A percentile compares a stretch with the other conserved stretches of the same genome.
These are phyloP conservation scores for Citrus unshiu DNA, from an alignment of 345 rosid genomes.

Conservation along the genomic window DNA sequence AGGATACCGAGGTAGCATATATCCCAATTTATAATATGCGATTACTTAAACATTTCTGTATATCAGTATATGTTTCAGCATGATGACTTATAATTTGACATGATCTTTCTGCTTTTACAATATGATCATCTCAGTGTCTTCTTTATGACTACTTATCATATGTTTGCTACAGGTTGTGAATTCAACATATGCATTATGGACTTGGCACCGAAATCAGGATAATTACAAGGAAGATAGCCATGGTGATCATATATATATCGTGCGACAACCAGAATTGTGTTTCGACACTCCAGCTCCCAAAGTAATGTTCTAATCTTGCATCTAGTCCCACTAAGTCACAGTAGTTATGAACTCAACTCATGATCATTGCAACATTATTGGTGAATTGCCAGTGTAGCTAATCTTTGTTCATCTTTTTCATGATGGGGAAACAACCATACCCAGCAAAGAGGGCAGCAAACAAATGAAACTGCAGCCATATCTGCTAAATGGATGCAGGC, in stretches of 20 bases:
- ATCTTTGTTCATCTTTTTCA: background rate
- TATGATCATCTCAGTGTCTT: too few species aligned
- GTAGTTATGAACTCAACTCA: background rate
- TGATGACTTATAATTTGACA: too few species aligned
- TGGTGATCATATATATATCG: slow-evolving; percentile 75
- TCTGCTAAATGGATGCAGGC: slow-evolving; percentile 12
- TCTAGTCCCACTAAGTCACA: background rate
- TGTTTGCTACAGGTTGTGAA: slow-evolving; percentile 52
- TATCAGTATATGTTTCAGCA: background rate
- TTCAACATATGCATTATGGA: slow-evolving; percentile 78
- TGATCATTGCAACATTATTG: background rate
- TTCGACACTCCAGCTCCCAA: slow-evolving; percentile 20
- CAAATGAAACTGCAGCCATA: slow-evolving; percentile 5
- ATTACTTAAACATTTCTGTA: background rate
- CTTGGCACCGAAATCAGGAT: slow-evolving; percentile 90
- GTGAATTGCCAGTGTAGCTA: background rate
- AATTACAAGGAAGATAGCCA: slow-evolving; percentile 41
- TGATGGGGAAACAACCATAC: slow-evolving; percentile 18
- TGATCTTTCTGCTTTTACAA: background rate
- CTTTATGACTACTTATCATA: background rate
- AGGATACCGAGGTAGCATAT: background rate
- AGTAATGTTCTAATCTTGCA: slow-evolving; percentile 6
- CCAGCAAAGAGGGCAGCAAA: background rate
- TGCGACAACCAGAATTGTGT: slow-evolving; percentile 61
- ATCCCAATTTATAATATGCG: background rate